Base-by-base conservation (phyloP, 1,284 basidiomycete species). In the Tetrapyrgos nigripes region DNA sequence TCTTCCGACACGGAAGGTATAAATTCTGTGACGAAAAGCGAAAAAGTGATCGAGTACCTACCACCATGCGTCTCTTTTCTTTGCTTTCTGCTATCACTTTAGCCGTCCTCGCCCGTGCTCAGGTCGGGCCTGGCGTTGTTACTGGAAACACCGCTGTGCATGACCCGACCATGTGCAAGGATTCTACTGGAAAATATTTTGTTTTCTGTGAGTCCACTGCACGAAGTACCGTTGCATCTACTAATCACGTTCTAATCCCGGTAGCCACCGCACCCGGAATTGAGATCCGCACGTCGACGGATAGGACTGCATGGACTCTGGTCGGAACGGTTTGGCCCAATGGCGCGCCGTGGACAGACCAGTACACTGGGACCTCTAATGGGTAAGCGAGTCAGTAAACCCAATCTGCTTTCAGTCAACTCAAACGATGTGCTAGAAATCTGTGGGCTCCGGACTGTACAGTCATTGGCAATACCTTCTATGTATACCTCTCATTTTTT, bases 381-480 rank as follows among this genome's bases (percentile, higher is more conserved):
- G 83, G 82, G 78, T 80, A 60, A 57, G 67, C 64, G 14, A 26
- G 17, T 10, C 6, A 19, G 3, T 4, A 27, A 14, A 29, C 17
- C 17, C 19, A 43, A 10, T 48, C 50, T 43, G 14, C 28, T 21
- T 46, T 33, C n/a, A 21, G 26, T 54, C 31, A 17, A 26, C 55
- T 31, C 54, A 11, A 40, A 40, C 19, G 5, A 40, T 40, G 37
- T 17, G 5, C 6, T n/a, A 79, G 77, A 17, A 67, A 71, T 28
- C 64, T 83, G 3, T 84, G 83, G 83, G 83, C 83, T 1, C 83
- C 83, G 1, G 83, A 85, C 60, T 86, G 83, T 64, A 78, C 75
- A 2, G 79, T 79, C 63, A 31, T 71, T 29, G 72, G 79, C 45
- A 77, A 79, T 1, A 63, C 77, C 57, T 85, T 84, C 69, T 73